phyloP scores from a whole-genome alignment of 495 filamentous ascomycete genomes.

The Penicillium coffeae region DNA sequence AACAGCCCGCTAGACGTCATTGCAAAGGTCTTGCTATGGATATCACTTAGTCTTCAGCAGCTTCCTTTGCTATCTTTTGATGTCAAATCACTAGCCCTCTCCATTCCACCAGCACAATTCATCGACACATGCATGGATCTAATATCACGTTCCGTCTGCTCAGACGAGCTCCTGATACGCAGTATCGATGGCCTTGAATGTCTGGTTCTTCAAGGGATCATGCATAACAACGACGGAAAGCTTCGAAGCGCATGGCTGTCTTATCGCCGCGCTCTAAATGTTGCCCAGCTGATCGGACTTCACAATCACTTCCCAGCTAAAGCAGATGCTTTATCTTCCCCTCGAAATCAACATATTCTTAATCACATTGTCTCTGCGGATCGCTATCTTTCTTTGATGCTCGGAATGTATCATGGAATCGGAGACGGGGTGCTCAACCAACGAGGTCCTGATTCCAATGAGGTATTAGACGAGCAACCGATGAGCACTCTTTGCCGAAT shows the following conservation, averaged over 20 bases:
- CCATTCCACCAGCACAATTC: constrained; percentile 1
- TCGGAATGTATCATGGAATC: constrained; percentile 13
- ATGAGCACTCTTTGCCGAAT: constrained; percentile 22
- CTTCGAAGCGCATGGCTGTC: constrained; percentile 18
- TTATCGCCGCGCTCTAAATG: constrained; percentile 14
- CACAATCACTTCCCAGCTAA: constrained; percentile 10
- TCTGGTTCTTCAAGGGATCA: constrained; percentile 14
- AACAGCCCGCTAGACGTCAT: constrained; percentile 6
- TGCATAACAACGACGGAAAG: constrained; percentile 18
- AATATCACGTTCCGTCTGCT: not conserved
- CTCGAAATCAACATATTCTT: constrained; percentile 6
- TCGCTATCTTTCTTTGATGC: constrained; percentile 14
- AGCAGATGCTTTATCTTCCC: not conserved
- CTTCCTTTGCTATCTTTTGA: constrained; percentile 7
- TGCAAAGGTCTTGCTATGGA: constrained; percentile 8
- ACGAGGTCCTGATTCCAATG: too few species aligned
- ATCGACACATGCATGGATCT: constrained; percentile 4
- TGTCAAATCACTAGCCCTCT: constrained; percentile 1
- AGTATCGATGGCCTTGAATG: constrained; percentile 18
- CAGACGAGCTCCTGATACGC: constrained; percentile 13
- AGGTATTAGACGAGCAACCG: constrained; percentile 6
- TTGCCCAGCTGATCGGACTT: constrained; percentile 16
- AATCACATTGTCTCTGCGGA: constrained; percentile 10
- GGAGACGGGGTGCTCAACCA: too few species aligned
- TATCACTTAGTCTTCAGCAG: constrained; percentile 9